phyloP scores from a whole-genome alignment of 2,329 filamentous ascomycete species.

The Elsinoe necatrix region DNA sequence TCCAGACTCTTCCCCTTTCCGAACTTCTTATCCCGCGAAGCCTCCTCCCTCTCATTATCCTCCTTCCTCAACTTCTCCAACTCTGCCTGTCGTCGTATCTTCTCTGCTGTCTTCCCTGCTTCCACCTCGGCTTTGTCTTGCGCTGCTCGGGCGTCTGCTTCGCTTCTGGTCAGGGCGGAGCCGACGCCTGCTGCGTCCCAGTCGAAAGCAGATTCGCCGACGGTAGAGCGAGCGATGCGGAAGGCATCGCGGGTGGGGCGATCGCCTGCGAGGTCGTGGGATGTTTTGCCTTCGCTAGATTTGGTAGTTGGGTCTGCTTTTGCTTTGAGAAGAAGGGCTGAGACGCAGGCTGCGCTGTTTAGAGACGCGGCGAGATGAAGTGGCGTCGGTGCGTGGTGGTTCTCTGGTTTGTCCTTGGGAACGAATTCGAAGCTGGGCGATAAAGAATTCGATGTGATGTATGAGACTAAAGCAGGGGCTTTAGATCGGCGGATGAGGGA shows the following conservation, averaged over 20 bases:
- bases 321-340: conserved; percentile 66
- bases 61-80: conserved; percentile 63
- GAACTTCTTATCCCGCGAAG: conserved; percentile 43
- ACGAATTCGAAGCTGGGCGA: conserved; percentile 65
- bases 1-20: conserved; percentile 47
- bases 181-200: conserved; percentile 75
- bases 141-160: conserved; percentile 61
- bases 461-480: conserved; percentile 75
- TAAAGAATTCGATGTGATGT: conserved; percentile 68
- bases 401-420: conserved; percentile 55
- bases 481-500: conserved; percentile 84
- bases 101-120: conserved; percentile 52
- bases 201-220: conserved; percentile 67
- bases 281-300: conserved; percentile 69
- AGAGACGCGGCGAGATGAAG: conserved; percentile 79
- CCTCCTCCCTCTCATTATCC: conserved; percentile 48
- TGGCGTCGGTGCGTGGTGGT: conserved; percentile 72
- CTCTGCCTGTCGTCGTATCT: conserved; percentile 61
- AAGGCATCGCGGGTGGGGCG: conserved; percentile 82
- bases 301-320: conserved; percentile 62
- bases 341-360: conserved; percentile 68
- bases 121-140: conserved; percentile 62
- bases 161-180: conserved; percentile 57
- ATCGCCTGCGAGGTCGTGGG: conserved; percentile 83
- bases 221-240: conserved; percentile 71